Evolutionary conservation across 2,329 filamentous ascomycete species (phyloP).

Genomic region (Trichoderma sp.): DNA sequence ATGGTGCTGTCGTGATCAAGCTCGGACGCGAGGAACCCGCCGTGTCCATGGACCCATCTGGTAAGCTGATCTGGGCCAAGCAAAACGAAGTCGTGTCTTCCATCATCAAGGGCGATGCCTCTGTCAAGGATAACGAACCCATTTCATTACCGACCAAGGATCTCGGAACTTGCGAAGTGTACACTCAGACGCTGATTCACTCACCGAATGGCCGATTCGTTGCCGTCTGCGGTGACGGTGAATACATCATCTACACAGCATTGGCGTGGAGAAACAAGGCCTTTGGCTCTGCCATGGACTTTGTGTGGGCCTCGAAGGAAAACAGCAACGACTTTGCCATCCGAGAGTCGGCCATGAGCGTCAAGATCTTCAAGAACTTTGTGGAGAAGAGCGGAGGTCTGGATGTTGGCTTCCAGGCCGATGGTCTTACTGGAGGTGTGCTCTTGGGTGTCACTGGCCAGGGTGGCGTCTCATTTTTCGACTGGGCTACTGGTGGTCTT

Average conservation of each 20-base stretch:
- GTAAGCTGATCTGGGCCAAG: conserved; percentile 93
- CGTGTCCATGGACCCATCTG: conserved; percentile 93
- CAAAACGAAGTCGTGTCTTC: conserved; percentile 94
- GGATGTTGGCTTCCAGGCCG: conserved; percentile 92
- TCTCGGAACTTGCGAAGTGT: conserved; percentile 92
- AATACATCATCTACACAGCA: conserved; percentile 98
- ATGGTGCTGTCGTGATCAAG: conserved; percentile 96
- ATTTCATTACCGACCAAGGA: conserved; percentile 90
- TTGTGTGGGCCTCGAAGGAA: conserved; percentile 94
- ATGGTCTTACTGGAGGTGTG: conserved; percentile 84
- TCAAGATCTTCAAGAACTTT: conserved; percentile 98
- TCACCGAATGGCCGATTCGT: conserved; percentile 94
- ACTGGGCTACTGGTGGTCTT: conserved; percentile 87
- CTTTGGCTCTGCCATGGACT: conserved; percentile 92
- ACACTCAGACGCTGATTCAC: conserved; percentile 89
- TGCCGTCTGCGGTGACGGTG: conserved; percentile 80
- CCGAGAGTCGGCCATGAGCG: conserved; percentile 86
- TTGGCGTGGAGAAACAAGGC: conserved; percentile 96
- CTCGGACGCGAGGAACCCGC: conserved; percentile 96
- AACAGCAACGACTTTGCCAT: conserved; percentile 99
- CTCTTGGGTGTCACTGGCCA: conserved; percentile 92
- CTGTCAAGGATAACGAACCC: conserved; percentile 82
- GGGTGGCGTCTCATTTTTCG: conserved; percentile 92
- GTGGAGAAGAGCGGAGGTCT: conserved; percentile 84
- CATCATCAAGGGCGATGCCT: conserved; percentile 84